These are phyloP conservation scores for Suillus fuscotomentosus DNA, from an alignment of 768 basidiomycete genomes.

Conservation along the genomic window DNA sequence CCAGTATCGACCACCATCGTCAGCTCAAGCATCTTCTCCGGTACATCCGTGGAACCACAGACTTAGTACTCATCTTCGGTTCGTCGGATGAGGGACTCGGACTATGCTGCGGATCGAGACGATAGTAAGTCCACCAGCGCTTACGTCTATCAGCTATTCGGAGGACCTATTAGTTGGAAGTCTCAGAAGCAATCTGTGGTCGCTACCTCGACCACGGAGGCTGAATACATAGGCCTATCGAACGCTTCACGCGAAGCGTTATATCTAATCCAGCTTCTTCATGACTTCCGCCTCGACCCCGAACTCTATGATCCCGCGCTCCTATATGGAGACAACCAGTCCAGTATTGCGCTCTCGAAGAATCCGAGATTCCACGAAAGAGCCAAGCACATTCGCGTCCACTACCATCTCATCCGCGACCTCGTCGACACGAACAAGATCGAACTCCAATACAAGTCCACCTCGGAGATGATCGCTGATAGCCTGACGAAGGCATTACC, in stretches of 20 bases:
- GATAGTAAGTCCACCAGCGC: not conserved
- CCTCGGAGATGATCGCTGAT: not conserved
- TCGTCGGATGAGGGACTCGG: not conserved
- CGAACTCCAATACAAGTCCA: not conserved
- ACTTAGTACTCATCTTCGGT: not conserved
- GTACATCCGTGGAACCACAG: too few relatives aligned
- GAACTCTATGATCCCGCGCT: conserved; percentile 3
- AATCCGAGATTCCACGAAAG: conserved; percentile 27
- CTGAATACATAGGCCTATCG: not conserved
- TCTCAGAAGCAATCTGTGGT: not conserved
- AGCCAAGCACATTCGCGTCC: conserved; percentile 29
- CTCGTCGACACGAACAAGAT: not conserved
- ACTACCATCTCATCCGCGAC: conserved; percentile 12
- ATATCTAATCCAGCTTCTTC: conserved; percentile 3
- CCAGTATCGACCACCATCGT: too few relatives aligned
- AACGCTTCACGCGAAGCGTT: not conserved
- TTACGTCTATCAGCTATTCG: not conserved
- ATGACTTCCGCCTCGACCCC: conserved; percentile 13
- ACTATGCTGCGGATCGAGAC: not conserved
- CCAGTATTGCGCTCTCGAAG: conserved; percentile 23
- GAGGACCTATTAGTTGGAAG: not conserved
- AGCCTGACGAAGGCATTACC: not conserved
- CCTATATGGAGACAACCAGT: conserved; percentile 31
- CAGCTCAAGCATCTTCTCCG: too few relatives aligned
- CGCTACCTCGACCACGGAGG: not conserved